Conservation (phyloP, 1,139 yeast species). For the Hansenula lynferdii region DNA sequence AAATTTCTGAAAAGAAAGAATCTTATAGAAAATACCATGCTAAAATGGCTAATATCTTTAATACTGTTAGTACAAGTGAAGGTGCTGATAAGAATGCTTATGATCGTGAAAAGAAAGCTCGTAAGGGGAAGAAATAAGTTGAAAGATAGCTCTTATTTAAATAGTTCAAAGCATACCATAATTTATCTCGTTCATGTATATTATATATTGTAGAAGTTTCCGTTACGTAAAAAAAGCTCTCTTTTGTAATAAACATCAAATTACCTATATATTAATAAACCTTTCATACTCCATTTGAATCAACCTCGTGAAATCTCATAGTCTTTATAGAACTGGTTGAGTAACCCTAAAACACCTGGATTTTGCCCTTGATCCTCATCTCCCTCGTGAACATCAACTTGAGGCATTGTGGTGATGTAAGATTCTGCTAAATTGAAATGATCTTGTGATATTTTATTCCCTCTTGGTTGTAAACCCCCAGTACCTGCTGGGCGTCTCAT, state of each 20-base stretch:
- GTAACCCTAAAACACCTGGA: slow-evolving; percentile 76
- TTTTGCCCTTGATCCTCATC: slow-evolving; percentile 34
- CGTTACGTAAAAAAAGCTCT: too few relatives aligned
- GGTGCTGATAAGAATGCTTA: slow-evolving; percentile 92
- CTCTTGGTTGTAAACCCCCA: too few relatives aligned
- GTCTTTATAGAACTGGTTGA: slow-evolving; percentile 78
- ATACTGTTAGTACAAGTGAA: slow-evolving; percentile 85
- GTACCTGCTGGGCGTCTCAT: not conserved
- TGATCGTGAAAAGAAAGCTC: slow-evolving; percentile 74
- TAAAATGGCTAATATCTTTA: slow-evolving; percentile 83
- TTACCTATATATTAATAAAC: too few relatives aligned
- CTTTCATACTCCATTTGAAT: too few relatives aligned
- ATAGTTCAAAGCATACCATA: too few relatives aligned
- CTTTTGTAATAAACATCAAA: too few relatives aligned
- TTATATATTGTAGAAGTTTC: too few relatives aligned
- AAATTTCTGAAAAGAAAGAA: slow-evolving; percentile 70
- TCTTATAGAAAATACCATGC: slow-evolving; percentile 78
- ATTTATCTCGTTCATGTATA: too few relatives aligned
- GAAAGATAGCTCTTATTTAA: too few relatives aligned
- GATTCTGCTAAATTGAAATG: slow-evolving; percentile 22
- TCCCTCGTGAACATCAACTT: slow-evolving; percentile 25
- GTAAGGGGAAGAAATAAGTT: slow-evolving; percentile 46
- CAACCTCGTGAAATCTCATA: slow-evolving; percentile 28
- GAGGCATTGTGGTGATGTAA: slow-evolving; percentile 25
- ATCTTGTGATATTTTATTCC: slow-evolving; percentile 1